Evolutionary conservation across 2,329 filamentous ascomycete genomes (phyloP).

Genomic region (Cladosporium velox): DNA sequence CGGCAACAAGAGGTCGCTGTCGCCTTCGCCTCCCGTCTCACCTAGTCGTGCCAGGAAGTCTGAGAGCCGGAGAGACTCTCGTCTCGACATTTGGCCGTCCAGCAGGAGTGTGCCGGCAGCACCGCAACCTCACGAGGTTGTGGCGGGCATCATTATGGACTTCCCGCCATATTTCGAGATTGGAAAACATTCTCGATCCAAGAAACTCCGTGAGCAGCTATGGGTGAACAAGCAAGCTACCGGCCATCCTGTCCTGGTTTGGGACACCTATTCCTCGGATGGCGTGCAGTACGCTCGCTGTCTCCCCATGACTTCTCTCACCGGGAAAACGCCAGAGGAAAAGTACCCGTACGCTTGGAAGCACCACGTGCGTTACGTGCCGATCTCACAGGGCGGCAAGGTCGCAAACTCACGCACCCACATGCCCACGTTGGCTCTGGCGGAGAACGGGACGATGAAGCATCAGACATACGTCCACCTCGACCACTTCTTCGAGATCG

Average conservation of each 20-base stretch:
- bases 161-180: neutral
- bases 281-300: conserved; percentile 13
- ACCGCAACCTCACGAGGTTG: neutral
- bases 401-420: neutral
- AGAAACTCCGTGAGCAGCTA: neutral
- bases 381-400: neutral
- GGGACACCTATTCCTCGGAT: neutral
- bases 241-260: conserved; percentile 1
- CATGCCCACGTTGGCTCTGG: conserved; percentile 6
- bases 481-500: conserved; percentile 24
- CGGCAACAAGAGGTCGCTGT: neutral
- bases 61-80: neutral
- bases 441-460: neutral
- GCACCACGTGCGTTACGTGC: conserved; percentile 3
- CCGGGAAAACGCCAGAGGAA: neutral
- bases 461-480: conserved; percentile 23
- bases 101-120: neutral
- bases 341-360: conserved; percentile 19
- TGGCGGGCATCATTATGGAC: neutral
- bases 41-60: neutral
- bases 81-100: neutral
- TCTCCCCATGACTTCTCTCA: conserved; percentile 19
- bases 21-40: neutral
- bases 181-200: neutral
- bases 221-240: neutral